Evolutionary conservation across 306 rosid species (phyloP), one percentile per base, ranked within the genome.

Genomic region (Dalbergia cochinchinensis): DNA sequence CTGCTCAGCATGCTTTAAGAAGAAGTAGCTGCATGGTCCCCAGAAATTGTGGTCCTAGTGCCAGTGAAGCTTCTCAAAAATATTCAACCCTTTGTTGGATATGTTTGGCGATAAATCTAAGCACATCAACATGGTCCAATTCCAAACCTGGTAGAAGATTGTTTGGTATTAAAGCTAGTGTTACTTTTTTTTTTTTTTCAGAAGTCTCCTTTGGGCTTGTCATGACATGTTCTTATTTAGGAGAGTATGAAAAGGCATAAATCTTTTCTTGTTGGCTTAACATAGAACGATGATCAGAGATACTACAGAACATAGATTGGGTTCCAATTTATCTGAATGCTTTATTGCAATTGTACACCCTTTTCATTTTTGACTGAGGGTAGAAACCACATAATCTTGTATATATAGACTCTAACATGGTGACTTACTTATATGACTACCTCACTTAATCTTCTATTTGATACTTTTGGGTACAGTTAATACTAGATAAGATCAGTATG

Each of bases 401-500:
- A 33, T 66, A 45, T 19, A 42, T n/a, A 20, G 51, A 54, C 69
- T 74, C 54, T 18, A 58, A 44, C 22, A 20, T 20, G 22, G 22
- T 20, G 22, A 20, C 22, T 20, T 20, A 20, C 20, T 62, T 62
- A 15, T 63, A 31, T 74, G 61, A 42, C n/a, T 75, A 16, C 31
- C 50, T 16, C 71, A 26, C 31, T 26, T 26, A 26, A 26, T 26
- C 31, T 26, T 26, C 31, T 12, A 50, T 76, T 63, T 63, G 71
- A 76, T 76, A 50, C 16, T 50, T 64, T 33, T 26, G 26, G 45
- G 65, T 44, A 15, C 26, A 65, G 64, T 35, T 41, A 67, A 74
- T 76, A 15, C 45, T 54, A 73, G n/a, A 58, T 13, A 65, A 74
- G 8, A 65, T 78, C 11, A 67, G 39, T 19, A 50, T 67, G 35